Evolutionary conservation across 495 filamentous ascomycete genomes (phyloP).

Genomic region (Ramalina intermedia): DNA sequence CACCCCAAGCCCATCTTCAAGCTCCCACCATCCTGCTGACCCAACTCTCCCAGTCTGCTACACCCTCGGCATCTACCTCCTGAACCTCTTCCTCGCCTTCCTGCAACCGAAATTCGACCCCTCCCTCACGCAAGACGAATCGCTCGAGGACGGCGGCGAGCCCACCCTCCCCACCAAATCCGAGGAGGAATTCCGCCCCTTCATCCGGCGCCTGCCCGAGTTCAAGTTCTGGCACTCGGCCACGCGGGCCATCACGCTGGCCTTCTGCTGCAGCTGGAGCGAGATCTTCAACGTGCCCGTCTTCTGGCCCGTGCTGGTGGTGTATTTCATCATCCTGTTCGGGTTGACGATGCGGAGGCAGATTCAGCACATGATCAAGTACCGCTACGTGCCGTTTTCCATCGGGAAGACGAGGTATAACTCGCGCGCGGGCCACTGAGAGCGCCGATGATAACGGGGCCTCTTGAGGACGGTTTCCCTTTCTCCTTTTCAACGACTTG

Average conservation of each 20-base stretch:
- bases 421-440: conserved; percentile 19
- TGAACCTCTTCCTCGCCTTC: conserved; percentile 98
- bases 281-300: conserved; percentile 88
- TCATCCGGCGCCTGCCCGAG: conserved; percentile 88
- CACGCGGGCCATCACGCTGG: conserved; percentile 72
- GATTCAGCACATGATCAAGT: conserved; percentile 99
- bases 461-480: not conserved
- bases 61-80: conserved; percentile 94
- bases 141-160: conserved; percentile 75
- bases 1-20: not conserved
- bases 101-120: conserved; percentile 98
- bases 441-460: not conserved
- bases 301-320: conserved; percentile 95
- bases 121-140: conserved; percentile 85
- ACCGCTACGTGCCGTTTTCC: conserved; percentile 93
- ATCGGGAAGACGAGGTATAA: conserved; percentile 80
- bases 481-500: not conserved
- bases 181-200: conserved; percentile 93
- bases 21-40: not conserved
- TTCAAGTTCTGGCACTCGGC: conserved; percentile 99
- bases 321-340: conserved; percentile 97
- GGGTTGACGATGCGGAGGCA: conserved; percentile 92
- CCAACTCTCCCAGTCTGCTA: conserved; percentile 60
- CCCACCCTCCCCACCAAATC: conserved; percentile 74
- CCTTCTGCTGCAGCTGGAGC: conserved; percentile 85